Conservation (phyloP, 331 rosid species). For the Prunus yedoensis region DNA sequence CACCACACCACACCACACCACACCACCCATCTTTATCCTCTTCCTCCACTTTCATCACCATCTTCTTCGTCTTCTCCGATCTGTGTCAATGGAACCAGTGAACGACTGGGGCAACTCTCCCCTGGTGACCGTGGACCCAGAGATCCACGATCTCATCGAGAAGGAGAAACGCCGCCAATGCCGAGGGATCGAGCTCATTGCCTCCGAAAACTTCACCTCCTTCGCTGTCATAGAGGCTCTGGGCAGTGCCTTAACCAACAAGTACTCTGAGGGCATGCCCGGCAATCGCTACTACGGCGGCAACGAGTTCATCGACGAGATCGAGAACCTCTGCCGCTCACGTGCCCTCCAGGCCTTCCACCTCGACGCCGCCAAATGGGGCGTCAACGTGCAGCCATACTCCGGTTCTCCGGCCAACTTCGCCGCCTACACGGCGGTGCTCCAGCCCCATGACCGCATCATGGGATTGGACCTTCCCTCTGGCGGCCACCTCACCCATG, state of each 20-base stretch:
- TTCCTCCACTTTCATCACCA: neutral
- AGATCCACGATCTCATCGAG: constrained; percentile 92
- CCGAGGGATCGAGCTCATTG: constrained; percentile 96
- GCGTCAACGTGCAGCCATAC: constrained; percentile 95
- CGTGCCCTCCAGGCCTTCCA: constrained; percentile 83
- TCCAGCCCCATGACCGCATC: constrained; percentile 92
- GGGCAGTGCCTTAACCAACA: constrained; percentile 90
- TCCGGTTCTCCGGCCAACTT: constrained; percentile 98
- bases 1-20: neutral
- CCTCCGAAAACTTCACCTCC: constrained; percentile 97
- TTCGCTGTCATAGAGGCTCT: constrained; percentile 95
- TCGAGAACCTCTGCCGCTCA: constrained; percentile 85
- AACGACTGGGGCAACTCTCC: constrained; percentile 76
- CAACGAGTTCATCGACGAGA: constrained; percentile 88
- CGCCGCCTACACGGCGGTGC: constrained; percentile 98
- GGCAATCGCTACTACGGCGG: constrained; percentile 98
- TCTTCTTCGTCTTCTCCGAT: neutral
- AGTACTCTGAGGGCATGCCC: constrained; percentile 97
- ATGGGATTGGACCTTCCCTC: constrained; percentile 98
- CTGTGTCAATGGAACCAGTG: constrained; percentile 67
- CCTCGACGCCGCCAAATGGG: constrained; percentile 67
- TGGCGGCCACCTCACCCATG: constrained; percentile 93
- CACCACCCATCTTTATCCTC: neutral
- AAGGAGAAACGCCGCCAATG: constrained; percentile 95
- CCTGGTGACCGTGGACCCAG: constrained; percentile 64